A percentile compares a stretch with the other conserved stretches of the same genome.
Evolutionary conservation across 257 asterid species (phyloP).

Genomic region (Primulina tabacum): DNA sequence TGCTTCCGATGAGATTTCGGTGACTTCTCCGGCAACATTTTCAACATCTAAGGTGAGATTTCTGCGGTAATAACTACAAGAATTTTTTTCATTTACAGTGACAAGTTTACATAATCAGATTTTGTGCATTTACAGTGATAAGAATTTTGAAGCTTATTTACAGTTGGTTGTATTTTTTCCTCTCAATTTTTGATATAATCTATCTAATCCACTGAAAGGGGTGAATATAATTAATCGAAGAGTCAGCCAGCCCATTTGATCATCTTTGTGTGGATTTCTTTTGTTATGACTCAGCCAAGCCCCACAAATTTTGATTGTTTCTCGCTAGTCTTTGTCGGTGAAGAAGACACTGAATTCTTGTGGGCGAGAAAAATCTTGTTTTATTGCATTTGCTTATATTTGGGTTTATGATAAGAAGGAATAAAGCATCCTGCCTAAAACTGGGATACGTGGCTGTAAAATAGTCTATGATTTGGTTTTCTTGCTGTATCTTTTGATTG

Average conservation of each 20-base stretch:
- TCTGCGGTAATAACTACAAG: no score
- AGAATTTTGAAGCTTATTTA: no score
- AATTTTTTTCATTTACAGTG: no score
- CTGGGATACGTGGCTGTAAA: constrained; percentile 31
- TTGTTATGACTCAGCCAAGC: constrained; percentile 29
- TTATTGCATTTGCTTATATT: constrained; percentile 18
- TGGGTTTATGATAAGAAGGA: constrained; percentile 37
- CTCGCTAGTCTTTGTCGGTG: constrained; percentile 25
- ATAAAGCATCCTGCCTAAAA: constrained; percentile 11
- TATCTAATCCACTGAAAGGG: constrained; percentile 10
- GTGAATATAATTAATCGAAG: constrained; percentile 12
- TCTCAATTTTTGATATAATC: background rate
- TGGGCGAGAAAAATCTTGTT: background rate
- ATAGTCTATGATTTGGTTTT: constrained; percentile 21
- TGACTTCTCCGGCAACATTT: no score
- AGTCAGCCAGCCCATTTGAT: constrained; percentile 33
- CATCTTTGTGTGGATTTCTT: constrained; percentile 44
- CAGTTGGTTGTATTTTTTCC: no score
- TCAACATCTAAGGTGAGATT: no score
- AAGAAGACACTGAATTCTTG: constrained; percentile 19
- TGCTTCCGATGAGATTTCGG: no score
- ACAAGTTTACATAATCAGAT: no score
- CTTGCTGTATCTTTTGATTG: constrained; percentile 3
- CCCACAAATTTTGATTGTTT: constrained; percentile 32
- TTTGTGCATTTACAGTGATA: no score